A percentile compares a stretch with the other conserved stretches of the same genome.
These are phyloP conservation scores for Fusarium sp. DNA, from an alignment of 2,329 filamentous ascomycete species.

Conservation along the genomic window DNA sequence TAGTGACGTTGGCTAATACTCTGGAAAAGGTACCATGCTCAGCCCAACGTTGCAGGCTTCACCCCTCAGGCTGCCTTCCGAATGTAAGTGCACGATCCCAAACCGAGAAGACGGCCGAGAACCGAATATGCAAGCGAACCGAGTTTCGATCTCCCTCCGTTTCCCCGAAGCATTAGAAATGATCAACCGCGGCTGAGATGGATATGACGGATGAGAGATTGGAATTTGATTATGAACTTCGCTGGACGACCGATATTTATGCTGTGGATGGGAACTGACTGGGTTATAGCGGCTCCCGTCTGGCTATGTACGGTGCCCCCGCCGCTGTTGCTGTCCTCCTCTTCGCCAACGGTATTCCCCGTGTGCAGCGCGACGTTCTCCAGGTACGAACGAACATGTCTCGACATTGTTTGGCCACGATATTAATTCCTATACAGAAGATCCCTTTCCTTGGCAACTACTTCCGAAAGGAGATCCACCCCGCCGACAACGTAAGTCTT, in stretches of 20 bases:
- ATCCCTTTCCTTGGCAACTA: slow-evolving; percentile 63
- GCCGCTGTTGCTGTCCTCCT: slow-evolving; percentile 68
- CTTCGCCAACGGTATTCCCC: slow-evolving; percentile 71
- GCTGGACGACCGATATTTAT: neutral
- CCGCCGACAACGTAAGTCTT: slow-evolving; percentile 71
- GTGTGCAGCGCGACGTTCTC: slow-evolving; percentile 68
- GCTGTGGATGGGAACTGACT: slow-evolving; percentile 21
- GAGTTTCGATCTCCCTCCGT: slow-evolving; percentile 28
- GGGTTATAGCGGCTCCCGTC: slow-evolving; percentile 58
- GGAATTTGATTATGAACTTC: neutral
- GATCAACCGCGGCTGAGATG: neutral
- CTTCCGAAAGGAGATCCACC: slow-evolving; percentile 65
- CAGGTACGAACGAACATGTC: slow-evolving; percentile 53
- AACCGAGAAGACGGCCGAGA: neutral
- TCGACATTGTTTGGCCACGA: neutral
- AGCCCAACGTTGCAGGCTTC: slow-evolving; percentile 65
- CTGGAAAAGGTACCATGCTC: slow-evolving; percentile 65
- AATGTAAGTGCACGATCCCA: slow-evolving; percentile 58
- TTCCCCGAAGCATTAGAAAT: slow-evolving; percentile 30
- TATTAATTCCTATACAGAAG: slow-evolving; percentile 56
- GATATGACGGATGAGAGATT: neutral
- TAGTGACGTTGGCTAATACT: slow-evolving; percentile 44
- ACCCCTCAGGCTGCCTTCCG: slow-evolving; percentile 58
- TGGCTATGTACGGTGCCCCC: slow-evolving; percentile 66
- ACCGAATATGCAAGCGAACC: slow-evolving; percentile 16